phyloP scores from a whole-genome alignment of 306 rosid genomes.

The Dalbergia cultrata region DNA sequence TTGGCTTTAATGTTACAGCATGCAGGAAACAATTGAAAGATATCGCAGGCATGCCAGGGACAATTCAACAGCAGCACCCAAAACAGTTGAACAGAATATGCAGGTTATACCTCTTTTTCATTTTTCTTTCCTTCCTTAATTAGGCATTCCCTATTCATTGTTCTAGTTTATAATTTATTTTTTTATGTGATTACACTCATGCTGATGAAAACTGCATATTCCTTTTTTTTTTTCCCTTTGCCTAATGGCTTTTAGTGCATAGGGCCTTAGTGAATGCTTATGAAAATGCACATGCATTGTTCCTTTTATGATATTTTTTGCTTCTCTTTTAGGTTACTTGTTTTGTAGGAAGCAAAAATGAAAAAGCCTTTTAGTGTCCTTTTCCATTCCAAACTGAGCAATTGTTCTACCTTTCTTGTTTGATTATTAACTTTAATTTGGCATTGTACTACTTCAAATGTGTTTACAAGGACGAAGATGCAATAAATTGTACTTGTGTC shows the following conservation, averaged over 20 bases:
- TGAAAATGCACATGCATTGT: not conserved
- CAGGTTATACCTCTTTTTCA: slow-evolving; percentile 57
- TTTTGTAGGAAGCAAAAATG: not conserved
- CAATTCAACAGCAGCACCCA: slow-evolving; percentile 41
- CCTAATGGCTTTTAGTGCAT: too few species aligned
- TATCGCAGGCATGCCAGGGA: slow-evolving; percentile 62
- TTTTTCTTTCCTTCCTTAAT: not conserved
- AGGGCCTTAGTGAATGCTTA: too few species aligned
- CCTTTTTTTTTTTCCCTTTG: too few species aligned
- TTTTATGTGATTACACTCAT: not conserved
- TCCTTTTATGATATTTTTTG: not conserved
- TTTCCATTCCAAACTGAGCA: not conserved
- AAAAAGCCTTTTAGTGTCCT: not conserved
- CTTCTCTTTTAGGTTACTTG: not conserved
- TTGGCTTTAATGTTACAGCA: slow-evolving; percentile 54
- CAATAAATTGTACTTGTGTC: not conserved
- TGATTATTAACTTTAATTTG: not conserved
- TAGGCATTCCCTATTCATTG: not conserved
- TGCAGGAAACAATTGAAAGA: slow-evolving; percentile 68
- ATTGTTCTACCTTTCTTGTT: not conserved
- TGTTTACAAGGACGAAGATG: not conserved
- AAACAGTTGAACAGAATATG: slow-evolving; percentile 56
- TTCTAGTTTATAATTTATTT: not conserved
- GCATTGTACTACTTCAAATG: not conserved
- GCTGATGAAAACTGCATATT: not conserved